These are phyloP conservation scores for Petunia axillaris DNA, from an alignment of 257 asterid species.

Conservation along the genomic window DNA sequence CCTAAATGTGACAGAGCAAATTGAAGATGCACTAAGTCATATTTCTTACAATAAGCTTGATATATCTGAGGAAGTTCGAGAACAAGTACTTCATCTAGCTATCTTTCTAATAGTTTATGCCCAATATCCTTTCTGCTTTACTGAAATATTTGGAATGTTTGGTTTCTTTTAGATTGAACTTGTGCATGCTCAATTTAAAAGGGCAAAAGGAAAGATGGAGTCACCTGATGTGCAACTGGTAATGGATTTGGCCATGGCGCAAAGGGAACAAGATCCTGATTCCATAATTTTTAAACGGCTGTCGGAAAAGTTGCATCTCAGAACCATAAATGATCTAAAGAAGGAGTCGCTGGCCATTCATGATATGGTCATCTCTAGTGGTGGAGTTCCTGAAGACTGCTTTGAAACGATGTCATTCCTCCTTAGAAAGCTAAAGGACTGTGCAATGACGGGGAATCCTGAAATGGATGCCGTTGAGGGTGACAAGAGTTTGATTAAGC, in stretches of 20 bases:
- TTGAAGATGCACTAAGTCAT: slow-evolving; percentile 75
- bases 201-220: slow-evolving; percentile 78
- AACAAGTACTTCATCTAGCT: slow-evolving; percentile 62
- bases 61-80: slow-evolving; percentile 88
- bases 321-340: slow-evolving; percentile 68
- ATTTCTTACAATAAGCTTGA: slow-evolving; percentile 70
- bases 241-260: slow-evolving; percentile 77
- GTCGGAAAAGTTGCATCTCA: slow-evolving; percentile 82
- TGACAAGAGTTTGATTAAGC: slow-evolving; percentile 65
- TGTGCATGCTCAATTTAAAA: slow-evolving; percentile 80
- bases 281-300: slow-evolving; percentile 68
- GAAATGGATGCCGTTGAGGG: slow-evolving; percentile 57
- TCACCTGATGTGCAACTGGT: slow-evolving; percentile 79
- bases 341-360: slow-evolving; percentile 79
- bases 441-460: slow-evolving; percentile 57
- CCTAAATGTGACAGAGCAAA: slow-evolving; percentile 59
- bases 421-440: slow-evolving; percentile 76
- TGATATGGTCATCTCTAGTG: slow-evolving; percentile 77
- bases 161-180: slow-evolving; percentile 68
- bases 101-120: background rate
- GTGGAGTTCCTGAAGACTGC: slow-evolving; percentile 77
- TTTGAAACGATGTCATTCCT: slow-evolving; percentile 77
- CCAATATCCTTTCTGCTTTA: background rate
- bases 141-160: slow-evolving; percentile 22
- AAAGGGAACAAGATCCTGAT: slow-evolving; percentile 74